Conservation (phyloP, 2,329 filamentous ascomycete species). For the Torrubiella hemipterigena region DNA sequence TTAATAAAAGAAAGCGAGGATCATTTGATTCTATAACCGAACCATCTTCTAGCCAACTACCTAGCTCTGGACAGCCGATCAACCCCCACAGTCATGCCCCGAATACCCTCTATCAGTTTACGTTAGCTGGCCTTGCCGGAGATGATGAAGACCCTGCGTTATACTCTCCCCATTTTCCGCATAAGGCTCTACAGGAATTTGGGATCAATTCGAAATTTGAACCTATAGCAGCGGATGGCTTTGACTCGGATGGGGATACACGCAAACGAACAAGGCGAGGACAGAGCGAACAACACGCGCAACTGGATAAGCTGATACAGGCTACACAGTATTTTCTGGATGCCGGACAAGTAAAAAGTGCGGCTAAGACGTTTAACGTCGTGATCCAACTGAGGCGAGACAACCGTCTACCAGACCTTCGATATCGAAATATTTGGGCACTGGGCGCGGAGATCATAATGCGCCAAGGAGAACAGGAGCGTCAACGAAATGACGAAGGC, state of each 20-base stretch:
- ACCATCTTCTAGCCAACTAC: no score
- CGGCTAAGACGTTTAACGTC: conserved; percentile 63
- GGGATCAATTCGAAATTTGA: conserved; percentile 63
- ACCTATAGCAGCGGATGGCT: conserved; percentile 64
- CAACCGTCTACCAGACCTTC: conserved; percentile 47
- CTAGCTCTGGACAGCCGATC: no score
- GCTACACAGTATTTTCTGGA: conserved; percentile 63
- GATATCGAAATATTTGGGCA: conserved; percentile 62
- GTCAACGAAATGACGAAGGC: conserved; percentile 3
- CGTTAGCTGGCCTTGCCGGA: conserved; percentile 38
- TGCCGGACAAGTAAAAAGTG: conserved; percentile 57
- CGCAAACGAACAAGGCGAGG: conserved; percentile 10
- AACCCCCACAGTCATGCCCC: conserved; percentile 44
- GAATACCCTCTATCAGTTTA: conserved; percentile 38
- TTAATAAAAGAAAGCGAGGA: no score
- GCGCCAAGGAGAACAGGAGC: conserved; percentile 35
- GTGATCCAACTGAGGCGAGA: conserved; percentile 44
- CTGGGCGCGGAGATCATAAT: conserved; percentile 78
- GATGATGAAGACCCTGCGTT: conserved; percentile 30
- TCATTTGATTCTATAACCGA: no score
- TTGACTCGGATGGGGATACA: conserved; percentile 54
- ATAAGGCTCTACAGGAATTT: conserved; percentile 21
- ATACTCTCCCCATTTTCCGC: conserved; percentile 34
- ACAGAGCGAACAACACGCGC: conserved; percentile 18
- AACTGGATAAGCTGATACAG: conserved; percentile 55